Base-by-base conservation (phyloP, 2,329 filamentous ascomycete species). In the Aureobasidium namibiae region DNA sequence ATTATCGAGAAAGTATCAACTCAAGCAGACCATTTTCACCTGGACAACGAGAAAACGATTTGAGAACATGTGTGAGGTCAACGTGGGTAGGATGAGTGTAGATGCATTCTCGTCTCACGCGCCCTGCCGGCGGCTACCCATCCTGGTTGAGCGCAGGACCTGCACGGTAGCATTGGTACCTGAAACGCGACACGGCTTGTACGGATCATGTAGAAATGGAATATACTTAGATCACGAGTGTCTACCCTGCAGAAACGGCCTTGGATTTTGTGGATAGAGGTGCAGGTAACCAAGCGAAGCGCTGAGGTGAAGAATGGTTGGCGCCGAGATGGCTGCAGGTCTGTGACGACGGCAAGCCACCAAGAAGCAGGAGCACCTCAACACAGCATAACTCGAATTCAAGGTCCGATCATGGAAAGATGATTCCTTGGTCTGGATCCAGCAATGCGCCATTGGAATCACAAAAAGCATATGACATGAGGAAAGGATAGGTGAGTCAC, bases 111-210 rank as follows among this genome's bases (percentile, higher is more conserved):
- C 5, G n/a, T 42, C n/a, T 24, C 39, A 56, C 39, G 52, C 52
- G 52, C 52, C 52, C 26, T 56, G 38, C 36, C 50, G 38, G 50
- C 50, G 50, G 50, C 50, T 54, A 54, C 36, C 42, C 36, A 42
- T 42, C n/a, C 24, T 16, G 10, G 36, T 33, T 41, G n/a, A 26
- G 21, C 38, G 38, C 16, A 41, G 14, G 5, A 11, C 38, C 23
- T 29, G 49, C 49, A 39, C 41, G 24, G 34, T 52, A 16, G n/a
- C n/a, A 54, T 41, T 54, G 26, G 2, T 6, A 5, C n/a, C 9
- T 54, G 50, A 54, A 54, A 54, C 50, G 23, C 2, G 24, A 42
- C 24, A 33, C 24, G 38, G 36, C 33, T 42, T 16, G 9, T 16
- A 2, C 8, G 10, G 31, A 18, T 2, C n/a, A 24, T 2, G 9